phyloP scores from a whole-genome alignment of 306 rosid genomes.

The Cicer chorassanicum region DNA sequence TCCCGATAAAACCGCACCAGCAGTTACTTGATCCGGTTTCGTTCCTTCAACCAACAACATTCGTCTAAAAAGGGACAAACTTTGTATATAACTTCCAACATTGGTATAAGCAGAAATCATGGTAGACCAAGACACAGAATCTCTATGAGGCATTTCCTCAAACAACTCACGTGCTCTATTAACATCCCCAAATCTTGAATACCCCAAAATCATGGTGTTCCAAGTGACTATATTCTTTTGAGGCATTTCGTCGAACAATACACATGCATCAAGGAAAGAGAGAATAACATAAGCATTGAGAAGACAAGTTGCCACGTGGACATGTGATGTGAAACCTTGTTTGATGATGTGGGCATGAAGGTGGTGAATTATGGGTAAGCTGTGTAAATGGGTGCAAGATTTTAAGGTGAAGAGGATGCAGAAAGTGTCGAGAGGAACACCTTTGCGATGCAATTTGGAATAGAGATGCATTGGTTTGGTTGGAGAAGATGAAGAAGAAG shows the following conservation, averaged over 20 bases:
- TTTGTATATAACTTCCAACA: constrained; percentile 33
- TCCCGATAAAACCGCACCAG: constrained; percentile 51
- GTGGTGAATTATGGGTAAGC: constrained; percentile 46
- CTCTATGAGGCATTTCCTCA: constrained; percentile 56
- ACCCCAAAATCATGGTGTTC: constrained; percentile 68
- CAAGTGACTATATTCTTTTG: constrained; percentile 55
- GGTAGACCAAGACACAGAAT: constrained; percentile 58
- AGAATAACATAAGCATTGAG: constrained; percentile 37
- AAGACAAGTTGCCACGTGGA: constrained; percentile 59
- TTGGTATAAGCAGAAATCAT: constrained; percentile 59
- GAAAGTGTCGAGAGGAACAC: constrained; percentile 50
- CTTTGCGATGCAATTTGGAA: constrained; percentile 55
- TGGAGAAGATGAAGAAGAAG: constrained; percentile 68
- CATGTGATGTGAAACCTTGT: constrained; percentile 58
- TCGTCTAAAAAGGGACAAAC: constrained; percentile 54
- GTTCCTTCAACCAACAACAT: constrained; percentile 56
- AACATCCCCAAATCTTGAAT: constrained; percentile 53
- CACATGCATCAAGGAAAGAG: constrained; percentile 52
- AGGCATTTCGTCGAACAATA: constrained; percentile 71
- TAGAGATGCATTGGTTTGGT: constrained; percentile 48
- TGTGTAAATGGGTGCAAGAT: constrained; percentile 53
- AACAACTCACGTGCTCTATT: constrained; percentile 49
- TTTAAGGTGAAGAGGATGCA: constrained; percentile 63
- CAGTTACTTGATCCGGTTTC: constrained; percentile 50
- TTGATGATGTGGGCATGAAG: constrained; percentile 67